Conservation (phyloP, 176 grass and related monocot genomes). For the Cymbopogon citratus region DNA sequence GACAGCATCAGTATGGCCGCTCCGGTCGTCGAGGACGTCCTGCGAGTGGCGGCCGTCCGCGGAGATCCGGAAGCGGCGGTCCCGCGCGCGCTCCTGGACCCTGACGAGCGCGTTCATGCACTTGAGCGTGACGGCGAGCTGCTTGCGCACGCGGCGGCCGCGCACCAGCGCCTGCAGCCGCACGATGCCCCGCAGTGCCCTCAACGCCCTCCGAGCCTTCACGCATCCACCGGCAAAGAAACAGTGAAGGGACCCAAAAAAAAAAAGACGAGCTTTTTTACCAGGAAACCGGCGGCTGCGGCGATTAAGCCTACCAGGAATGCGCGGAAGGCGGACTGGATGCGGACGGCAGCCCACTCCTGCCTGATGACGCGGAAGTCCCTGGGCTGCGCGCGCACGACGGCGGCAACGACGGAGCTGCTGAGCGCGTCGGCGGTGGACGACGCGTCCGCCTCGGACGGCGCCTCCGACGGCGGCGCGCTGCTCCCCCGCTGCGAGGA, state of each 20-base stretch:
- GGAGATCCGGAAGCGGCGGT: slow-evolving; percentile 37
- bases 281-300: background rate
- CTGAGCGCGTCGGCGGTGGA: slow-evolving; percentile 48
- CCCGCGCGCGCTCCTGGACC: slow-evolving; percentile 61
- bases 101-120: slow-evolving; percentile 78
- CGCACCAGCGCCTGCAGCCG: slow-evolving; percentile 81
- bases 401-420: slow-evolving; percentile 47
- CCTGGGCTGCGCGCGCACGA: slow-evolving; percentile 54
- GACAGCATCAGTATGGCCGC: slow-evolving; percentile 33
- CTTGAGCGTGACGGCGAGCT: slow-evolving; percentile 66
- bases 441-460: slow-evolving; percentile 47
- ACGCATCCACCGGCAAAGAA: background rate
- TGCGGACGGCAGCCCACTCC: slow-evolving; percentile 69
- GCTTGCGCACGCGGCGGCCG: slow-evolving; percentile 72
- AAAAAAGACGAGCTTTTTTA: background rate
- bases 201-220: slow-evolving; percentile 73
- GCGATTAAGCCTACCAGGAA: slow-evolving; percentile 44
- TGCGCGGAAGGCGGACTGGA: slow-evolving; percentile 77
- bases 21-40: slow-evolving; percentile 19
- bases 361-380: slow-evolving; percentile 63
- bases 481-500: slow-evolving; percentile 37
- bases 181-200: slow-evolving; percentile 74
- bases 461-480: slow-evolving; percentile 47
- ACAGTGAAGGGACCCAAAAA: background rate
- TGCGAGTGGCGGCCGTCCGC: slow-evolving; percentile 31